Evolutionary conservation across 495 filamentous ascomycete genomes (phyloP).

Genomic region (Extremus antarcticus): DNA sequence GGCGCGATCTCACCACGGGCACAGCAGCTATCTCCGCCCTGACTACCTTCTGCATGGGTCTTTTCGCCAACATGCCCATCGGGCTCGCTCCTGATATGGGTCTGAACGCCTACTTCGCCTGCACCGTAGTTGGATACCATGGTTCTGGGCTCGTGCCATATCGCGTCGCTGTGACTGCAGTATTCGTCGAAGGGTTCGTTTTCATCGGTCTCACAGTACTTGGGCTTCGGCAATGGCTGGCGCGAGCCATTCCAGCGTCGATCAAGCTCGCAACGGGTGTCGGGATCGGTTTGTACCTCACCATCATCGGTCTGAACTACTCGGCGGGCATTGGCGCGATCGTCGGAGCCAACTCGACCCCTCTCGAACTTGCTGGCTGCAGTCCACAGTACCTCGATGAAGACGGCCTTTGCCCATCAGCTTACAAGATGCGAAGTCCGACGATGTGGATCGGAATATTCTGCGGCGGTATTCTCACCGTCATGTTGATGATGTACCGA

Average conservation of each 20-base stretch:
- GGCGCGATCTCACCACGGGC: conserved; percentile 66
- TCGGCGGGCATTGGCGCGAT: conserved; percentile 67
- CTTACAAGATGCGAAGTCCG: conserved; percentile 60
- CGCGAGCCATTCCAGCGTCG: conserved; percentile 60
- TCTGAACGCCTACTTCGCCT: conserved; percentile 74
- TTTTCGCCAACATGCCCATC: conserved; percentile 65
- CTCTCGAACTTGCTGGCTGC: conserved; percentile 63
- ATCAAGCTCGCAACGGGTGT: conserved; percentile 78
- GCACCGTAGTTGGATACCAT: conserved; percentile 66
- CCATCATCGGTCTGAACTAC: conserved; percentile 69
- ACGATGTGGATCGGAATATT: conserved; percentile 79
- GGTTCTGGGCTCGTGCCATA: conserved; percentile 58
- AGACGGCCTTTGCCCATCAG: conserved; percentile 40
- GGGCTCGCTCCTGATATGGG: conserved; percentile 75
- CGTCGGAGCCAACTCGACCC: conserved; percentile 45
- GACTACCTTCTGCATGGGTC: conserved; percentile 61
- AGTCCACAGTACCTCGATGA: conserved; percentile 26
- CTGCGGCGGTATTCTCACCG: conserved; percentile 65
- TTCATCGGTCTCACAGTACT: conserved; percentile 59
- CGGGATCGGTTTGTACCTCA: conserved; percentile 71
- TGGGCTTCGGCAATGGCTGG: conserved; percentile 74
- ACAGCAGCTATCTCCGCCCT: conserved; percentile 68
- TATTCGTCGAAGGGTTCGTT: conserved; percentile 72
- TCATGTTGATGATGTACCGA: conserved; percentile 67
- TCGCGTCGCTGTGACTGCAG: conserved; percentile 60